Evolutionary conservation across 148 eudicot genomes (phyloP).

Genomic region (Nepenthes gracilis): DNA sequence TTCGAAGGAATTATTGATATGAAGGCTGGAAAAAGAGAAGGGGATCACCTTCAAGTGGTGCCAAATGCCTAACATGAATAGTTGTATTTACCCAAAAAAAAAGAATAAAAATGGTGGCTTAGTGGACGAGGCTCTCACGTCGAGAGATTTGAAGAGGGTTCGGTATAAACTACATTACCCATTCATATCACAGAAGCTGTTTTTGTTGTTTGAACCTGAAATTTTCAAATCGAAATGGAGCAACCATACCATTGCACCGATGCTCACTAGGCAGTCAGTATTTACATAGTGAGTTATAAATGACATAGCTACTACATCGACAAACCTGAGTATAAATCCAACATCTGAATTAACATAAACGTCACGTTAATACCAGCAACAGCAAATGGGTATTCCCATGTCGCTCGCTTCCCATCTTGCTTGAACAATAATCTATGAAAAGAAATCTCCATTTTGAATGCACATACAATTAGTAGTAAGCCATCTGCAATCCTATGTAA

Average conservation of each 20-base stretch:
- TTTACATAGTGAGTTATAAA: no score
- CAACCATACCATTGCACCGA: no score
- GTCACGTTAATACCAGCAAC: slow-evolving; percentile 87
- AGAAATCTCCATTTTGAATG: slow-evolving; percentile 42
- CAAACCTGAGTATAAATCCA: slow-evolving; percentile 70
- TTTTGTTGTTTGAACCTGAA: no score
- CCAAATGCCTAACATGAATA: no score
- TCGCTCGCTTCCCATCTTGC: slow-evolving; percentile 61
- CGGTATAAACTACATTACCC: no score
- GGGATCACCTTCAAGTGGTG: no score
- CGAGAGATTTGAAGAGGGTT: no score
- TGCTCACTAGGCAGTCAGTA: no score
- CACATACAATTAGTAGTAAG: slow-evolving; percentile 15
- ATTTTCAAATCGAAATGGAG: no score
- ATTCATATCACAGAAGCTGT: no score
- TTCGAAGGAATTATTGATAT: neutral
- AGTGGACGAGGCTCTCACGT: no score
- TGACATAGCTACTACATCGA: neutral
- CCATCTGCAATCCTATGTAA: slow-evolving; percentile 1
- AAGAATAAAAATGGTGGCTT: neutral
- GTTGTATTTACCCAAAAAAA: neutral
- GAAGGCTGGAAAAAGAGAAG: neutral
- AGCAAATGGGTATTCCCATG: slow-evolving; percentile 97
- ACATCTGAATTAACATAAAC: slow-evolving; percentile 85
- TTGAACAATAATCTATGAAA: slow-evolving; percentile 74